A percentile compares a stretch with the other conserved stretches of the same genome.
phyloP scores from a whole-genome alignment of 495 filamentous ascomycete species.

The Podospora tetraspora region DNA sequence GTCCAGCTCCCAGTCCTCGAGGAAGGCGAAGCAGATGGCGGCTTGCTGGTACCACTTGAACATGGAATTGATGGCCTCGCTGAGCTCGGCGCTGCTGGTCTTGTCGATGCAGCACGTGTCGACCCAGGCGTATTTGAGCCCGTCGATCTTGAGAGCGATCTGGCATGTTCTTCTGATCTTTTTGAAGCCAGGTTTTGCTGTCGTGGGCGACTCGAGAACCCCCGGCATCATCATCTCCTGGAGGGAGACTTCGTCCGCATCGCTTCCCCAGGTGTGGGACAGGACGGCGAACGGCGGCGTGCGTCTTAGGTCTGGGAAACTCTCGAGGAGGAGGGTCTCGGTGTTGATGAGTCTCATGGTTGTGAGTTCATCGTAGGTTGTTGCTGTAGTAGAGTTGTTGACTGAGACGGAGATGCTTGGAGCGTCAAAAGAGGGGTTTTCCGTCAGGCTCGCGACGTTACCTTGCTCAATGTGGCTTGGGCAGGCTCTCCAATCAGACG shows the following conservation, averaged over 20 bases:
- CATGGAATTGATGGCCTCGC: constrained; percentile 46
- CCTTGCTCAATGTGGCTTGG: not conserved
- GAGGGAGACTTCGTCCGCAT: constrained; percentile 31
- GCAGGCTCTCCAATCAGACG: not conserved
- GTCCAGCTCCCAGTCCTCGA: constrained; percentile 12
- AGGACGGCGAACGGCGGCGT: constrained; percentile 28
- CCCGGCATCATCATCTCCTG: constrained; percentile 9
- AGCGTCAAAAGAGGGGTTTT: not conserved
- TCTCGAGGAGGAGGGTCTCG: not conserved
- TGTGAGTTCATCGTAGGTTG: no score
- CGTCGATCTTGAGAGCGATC: not conserved
- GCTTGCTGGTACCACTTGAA: constrained; percentile 35
- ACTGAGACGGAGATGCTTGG: no score
- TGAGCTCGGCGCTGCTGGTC: constrained; percentile 33
- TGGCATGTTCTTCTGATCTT: constrained; percentile 20
- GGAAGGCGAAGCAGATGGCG: constrained; percentile 27
- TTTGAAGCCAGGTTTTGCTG: not conserved
- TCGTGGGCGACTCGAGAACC: not conserved
- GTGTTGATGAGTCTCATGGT: not conserved
- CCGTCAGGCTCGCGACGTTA: not conserved
- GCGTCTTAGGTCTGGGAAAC: not conserved
- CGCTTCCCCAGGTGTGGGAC: constrained; percentile 32
- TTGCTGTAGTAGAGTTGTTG: no score
- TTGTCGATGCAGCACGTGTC: constrained; percentile 44
- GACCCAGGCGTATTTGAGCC: constrained; percentile 32